A percentile compares a stretch with the other conserved stretches of the same genome.
Evolutionary conservation across 495 filamentous ascomycete species (phyloP).

Genomic region (Podospora appendiculata): DNA sequence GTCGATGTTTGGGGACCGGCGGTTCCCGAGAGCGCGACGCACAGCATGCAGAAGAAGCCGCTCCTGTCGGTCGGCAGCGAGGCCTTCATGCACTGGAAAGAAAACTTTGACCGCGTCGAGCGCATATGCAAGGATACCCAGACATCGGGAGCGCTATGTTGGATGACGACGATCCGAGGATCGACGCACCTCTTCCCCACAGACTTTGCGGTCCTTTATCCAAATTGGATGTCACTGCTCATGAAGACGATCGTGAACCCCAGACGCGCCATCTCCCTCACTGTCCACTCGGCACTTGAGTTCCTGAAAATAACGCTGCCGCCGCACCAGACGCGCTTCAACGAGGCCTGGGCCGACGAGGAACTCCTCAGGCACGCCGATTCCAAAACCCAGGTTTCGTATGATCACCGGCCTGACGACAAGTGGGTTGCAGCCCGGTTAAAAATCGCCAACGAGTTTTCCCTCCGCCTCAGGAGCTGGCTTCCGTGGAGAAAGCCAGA

Average conservation of each 20-base stretch:
- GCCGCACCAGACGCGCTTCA: conserved; percentile 21
- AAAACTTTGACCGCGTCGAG: conserved; percentile 45
- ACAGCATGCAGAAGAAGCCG: conserved; percentile 38
- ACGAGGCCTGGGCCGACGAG: conserved; percentile 31
- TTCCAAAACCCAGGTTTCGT: conserved; percentile 26
- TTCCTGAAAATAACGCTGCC: conserved; percentile 40
- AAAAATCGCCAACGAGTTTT: conserved; percentile 40
- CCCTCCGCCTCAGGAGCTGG: conserved; percentile 26
- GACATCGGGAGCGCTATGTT: conserved; percentile 37
- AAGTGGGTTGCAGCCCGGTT: conserved; percentile 40
- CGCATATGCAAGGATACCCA: conserved; percentile 43
- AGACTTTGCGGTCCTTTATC: conserved; percentile 55
- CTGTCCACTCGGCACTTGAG: conserved; percentile 46
- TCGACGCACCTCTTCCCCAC: conserved; percentile 50
- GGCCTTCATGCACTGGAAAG: conserved; percentile 55
- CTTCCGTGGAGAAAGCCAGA: conserved; percentile 16
- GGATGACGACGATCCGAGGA: conserved; percentile 53
- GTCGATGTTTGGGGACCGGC: conserved; percentile 52
- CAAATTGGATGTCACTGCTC: conserved; percentile 41
- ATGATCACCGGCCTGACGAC: conserved; percentile 35
- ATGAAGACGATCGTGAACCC: conserved; percentile 53
- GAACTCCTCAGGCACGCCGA: conserved; percentile 23
- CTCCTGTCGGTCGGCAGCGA: conserved; percentile 52
- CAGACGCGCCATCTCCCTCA: conserved; percentile 47
- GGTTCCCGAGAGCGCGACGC: conserved; percentile 26